Base-by-base conservation (phyloP, 805 yeast genomes). In the Starmerella potacharoeniae region DNA sequence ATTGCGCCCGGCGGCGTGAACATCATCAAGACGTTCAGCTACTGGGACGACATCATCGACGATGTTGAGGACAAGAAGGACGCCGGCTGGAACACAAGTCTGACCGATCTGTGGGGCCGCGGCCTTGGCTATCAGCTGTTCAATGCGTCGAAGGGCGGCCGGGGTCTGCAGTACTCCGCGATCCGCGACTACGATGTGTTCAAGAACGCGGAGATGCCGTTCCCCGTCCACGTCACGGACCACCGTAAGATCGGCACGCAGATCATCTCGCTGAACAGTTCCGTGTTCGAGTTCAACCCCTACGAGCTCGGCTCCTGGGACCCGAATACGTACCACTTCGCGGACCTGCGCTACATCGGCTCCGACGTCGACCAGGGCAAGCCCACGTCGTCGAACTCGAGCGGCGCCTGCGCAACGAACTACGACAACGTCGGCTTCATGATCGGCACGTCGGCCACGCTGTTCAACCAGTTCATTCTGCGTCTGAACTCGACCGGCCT, bases 281-380 rank as follows among this genome's bases (percentile, higher is more conserved):
- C 93, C 2, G 75, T 66, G n/a, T 56, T 66, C 42, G 69, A 66
- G 53, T 56, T 67, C 57, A 60, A 61, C 56, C 86, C 89, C 17
- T 78, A 69, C 60, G 82, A 81, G 64, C 68, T 85, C 63, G 95
- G 95, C 30, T 81, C 89, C 5, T 86, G 90, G 90, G 93, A 86
- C 64, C 81, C 84, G 17, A 75, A 82, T 2, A 68, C 82, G 50
- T 71, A 75, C 54, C 71, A 81, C 11, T 85, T 85, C 68, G 73
- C 82, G n/a, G 81, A 84, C 56, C 68, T 80, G 34, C 76, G 78
- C 66, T 85, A 83, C 65, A 64, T 84, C 51, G 95, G 93, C 31
- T 75, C 90, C 0, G 69, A 74, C 14, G 76, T 80, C 28, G 63
- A 74, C 30, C 73, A 78, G 56, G 93, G 93, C 40, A 60, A 69